Percentiles rank a stretch among this genome's conserved stretches.
These are phyloP conservation scores for Colletotrichum ledebouriae DNA, from an alignment of 2,329 filamentous ascomycete genomes.

Conservation along the genomic window DNA sequence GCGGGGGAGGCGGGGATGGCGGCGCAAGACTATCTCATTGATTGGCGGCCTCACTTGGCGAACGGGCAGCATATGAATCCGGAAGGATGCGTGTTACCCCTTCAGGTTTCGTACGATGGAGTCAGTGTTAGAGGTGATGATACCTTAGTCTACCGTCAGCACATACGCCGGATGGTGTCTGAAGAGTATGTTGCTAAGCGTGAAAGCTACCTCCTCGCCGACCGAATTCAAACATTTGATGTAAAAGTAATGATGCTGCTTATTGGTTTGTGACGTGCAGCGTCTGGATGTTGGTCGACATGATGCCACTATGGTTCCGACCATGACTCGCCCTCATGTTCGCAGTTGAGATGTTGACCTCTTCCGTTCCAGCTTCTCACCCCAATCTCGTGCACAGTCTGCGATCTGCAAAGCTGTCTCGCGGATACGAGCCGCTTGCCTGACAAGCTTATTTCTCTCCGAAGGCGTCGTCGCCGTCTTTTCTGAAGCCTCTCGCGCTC, in stretches of 20 bases:
- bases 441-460: conserved; percentile 27
- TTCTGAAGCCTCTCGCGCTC: neutral
- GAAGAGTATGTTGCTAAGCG: no score
- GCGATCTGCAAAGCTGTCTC: conserved; percentile 40
- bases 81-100: no score
- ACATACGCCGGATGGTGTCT: no score
- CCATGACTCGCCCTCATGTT: neutral
- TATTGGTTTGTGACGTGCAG: no score
- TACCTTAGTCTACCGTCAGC: no score
- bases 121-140: no score
- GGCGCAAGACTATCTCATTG: neutral
- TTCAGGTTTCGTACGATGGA: no score
- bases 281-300: no score
- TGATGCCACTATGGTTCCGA: neutral
- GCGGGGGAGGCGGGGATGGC: conserved; percentile 32
- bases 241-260: no score
- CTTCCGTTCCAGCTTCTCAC: conserved; percentile 36
- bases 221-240: no score
- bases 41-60: conserved; percentile 25
- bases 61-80: no score
- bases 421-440: conserved; percentile 35
- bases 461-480: neutral
- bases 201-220: no score
- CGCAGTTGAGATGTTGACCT: conserved; percentile 34
- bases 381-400: conserved; percentile 35